Evolutionary conservation across 2,329 filamentous ascomycete genomes (phyloP).

Genomic region (Fusarium decemcellulare): DNA sequence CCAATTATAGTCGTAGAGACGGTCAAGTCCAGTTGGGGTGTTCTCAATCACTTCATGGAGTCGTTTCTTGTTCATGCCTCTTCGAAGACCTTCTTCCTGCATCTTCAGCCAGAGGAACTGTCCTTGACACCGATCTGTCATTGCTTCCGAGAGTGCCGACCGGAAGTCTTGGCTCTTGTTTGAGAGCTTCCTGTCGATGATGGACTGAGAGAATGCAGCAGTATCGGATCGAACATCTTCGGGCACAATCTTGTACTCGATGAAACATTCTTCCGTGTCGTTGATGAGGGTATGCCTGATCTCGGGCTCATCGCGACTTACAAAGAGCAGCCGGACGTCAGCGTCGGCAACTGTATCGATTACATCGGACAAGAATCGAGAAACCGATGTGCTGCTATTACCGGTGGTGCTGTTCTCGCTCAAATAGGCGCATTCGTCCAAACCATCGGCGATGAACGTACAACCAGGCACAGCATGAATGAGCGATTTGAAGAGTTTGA

Average conservation of each 20-base stretch:
- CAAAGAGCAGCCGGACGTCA: constrained; percentile 37
- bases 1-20: constrained; percentile 51
- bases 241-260: constrained; percentile 16
- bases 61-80: constrained; percentile 46
- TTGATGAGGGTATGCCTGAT: constrained; percentile 35
- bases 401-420: background rate
- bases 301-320: constrained; percentile 45
- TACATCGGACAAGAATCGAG: constrained; percentile 35
- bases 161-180: constrained; percentile 42
- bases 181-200: constrained; percentile 48
- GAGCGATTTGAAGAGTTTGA: constrained; percentile 35
- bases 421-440: constrained; percentile 51
- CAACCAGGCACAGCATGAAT: constrained; percentile 30
- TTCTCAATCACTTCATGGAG: constrained; percentile 47
- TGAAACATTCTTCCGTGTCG: background rate
- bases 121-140: constrained; percentile 48
- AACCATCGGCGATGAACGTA: constrained; percentile 49
- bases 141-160: constrained; percentile 36
- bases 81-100: constrained; percentile 43
- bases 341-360: constrained; percentile 8
- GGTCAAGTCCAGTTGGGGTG: constrained; percentile 45
- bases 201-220: constrained; percentile 32
- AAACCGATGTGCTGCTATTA: background rate
- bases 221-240: constrained; percentile 45
- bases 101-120: constrained; percentile 54